A percentile compares a stretch with the other conserved stretches of the same genome.
These are phyloP conservation scores for Microcos paniculata DNA, from an alignment of 345 rosid species.

Conservation along the genomic window DNA sequence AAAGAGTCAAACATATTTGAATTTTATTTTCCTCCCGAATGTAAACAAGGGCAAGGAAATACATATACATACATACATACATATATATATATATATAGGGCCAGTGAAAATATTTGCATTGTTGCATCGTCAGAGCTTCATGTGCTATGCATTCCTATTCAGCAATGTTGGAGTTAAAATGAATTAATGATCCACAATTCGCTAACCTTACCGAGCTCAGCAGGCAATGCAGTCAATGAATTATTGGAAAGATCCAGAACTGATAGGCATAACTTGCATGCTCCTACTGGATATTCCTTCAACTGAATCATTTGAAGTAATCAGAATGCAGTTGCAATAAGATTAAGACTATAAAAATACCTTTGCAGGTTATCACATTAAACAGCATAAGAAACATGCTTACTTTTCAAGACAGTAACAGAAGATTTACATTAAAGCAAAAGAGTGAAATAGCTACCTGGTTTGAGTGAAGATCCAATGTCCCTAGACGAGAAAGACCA, in stretches of 20 bases:
- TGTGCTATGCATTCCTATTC: background rate
- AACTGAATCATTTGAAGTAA: slow-evolving; percentile 48
- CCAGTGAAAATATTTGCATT: background rate
- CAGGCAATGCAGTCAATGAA: slow-evolving; percentile 80
- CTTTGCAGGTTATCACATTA: background rate
- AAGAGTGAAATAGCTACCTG: slow-evolving; percentile 45
- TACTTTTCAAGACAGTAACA: background rate
- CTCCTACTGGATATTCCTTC: slow-evolving; percentile 81
- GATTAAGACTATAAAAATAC: background rate
- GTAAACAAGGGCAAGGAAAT: background rate
- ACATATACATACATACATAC: too few relatives aligned
- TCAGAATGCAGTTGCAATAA: slow-evolving; percentile 17
- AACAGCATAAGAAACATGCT: background rate
- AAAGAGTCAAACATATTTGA: background rate
- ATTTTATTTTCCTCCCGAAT: background rate
- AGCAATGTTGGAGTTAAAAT: background rate
- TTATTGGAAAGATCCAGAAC: slow-evolving; percentile 93
- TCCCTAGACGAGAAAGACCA: slow-evolving; percentile 62
- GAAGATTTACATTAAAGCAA: background rate
- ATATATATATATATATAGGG: background rate
- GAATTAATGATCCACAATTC: slow-evolving; percentile 7
- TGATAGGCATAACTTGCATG: slow-evolving; percentile 66
- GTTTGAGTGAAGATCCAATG: slow-evolving; percentile 87
- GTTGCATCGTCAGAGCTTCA: background rate
- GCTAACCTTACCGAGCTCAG: slow-evolving; percentile 73